phyloP scores from a whole-genome alignment of 2,329 filamentous ascomycete species.

The Pseudogymnoascus sp. region DNA sequence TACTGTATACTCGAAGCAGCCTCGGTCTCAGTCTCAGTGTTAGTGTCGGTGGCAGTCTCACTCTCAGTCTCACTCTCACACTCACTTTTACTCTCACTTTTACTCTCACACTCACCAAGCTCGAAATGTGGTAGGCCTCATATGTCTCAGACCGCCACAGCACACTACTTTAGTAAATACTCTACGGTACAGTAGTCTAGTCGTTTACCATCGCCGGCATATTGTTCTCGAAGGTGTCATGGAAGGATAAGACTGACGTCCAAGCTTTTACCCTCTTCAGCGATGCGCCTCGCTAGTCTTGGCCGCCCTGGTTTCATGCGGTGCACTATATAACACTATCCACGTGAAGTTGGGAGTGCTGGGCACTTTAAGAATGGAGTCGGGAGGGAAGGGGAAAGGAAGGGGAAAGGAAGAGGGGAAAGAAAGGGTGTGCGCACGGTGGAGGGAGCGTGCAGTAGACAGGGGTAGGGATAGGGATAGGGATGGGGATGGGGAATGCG shows the following conservation, averaged over 20 bases:
- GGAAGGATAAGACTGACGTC: not conserved
- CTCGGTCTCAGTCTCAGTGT: not conserved
- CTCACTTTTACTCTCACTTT: not conserved
- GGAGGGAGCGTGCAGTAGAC: not conserved
- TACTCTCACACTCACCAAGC: not conserved
- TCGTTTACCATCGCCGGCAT: too few species aligned
- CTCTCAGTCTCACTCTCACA: not conserved
- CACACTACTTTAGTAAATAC: not conserved
- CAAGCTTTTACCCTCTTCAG: not conserved
- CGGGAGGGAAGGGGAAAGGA: not conserved
- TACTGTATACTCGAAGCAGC: not conserved
- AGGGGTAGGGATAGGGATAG: too few species aligned
- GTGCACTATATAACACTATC: not conserved
- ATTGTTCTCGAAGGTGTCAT: slow-evolving; percentile 8
- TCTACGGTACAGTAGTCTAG: not conserved
- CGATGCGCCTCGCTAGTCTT: not conserved
- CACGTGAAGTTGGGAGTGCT: not conserved
- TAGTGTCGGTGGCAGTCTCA: not conserved
- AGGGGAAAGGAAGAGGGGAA: not conserved
- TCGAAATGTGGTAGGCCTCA: not conserved
- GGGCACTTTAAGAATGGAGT: not conserved
- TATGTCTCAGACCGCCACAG: slow-evolving; percentile 6
- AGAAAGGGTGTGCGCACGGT: not conserved
- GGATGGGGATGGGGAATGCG: too few species aligned
- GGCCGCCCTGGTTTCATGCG: not conserved